Evolutionary conservation across 768 basidiomycete species (phyloP), one percentile per base, ranked within the genome.

Genomic region (Tylopilus vinaceipallidus): DNA sequence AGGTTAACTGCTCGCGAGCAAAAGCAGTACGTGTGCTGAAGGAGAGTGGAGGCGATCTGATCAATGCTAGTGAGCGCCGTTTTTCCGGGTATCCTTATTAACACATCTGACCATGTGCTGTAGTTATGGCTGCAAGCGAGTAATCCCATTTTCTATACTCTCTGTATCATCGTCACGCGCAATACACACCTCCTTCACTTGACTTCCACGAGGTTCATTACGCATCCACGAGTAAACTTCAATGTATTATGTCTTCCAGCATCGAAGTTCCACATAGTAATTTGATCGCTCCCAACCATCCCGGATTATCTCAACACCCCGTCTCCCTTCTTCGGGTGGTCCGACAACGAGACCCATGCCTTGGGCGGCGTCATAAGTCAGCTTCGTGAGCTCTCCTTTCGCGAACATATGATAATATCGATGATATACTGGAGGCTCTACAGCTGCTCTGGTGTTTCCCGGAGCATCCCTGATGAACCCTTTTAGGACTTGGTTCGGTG

Each of bases 391-490:
- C 68, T 99, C 97, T 17, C 86, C 89, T 36, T 81, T 73, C 0
- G 82, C 78, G 63, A 98, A 99, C 80, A 99, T 89, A 66, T 99
- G 97, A 64, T 99, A 99, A 64, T 97, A 99, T 47, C 97, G 79
- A 63, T 93, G 84, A 71, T 82, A 89, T 4, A 88, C 75, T 54
- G 79, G 39, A 29, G 36, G 30, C 19, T 39, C 53, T 2, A 12
- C 13, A 6, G 11, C 59, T 50, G 36, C 42, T 53, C n/a, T 48
- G 19, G 42, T 34, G 13, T 43, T 36, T 37, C 6, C 20, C 6
- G 1, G 3, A 13, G 42, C 19, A 14, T 27, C 35, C 32, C 37
- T 47, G 24, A 22, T 14, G 33, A 14, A 30, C 13, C 41, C 42
- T 38, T 43, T 61, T 49, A 45, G 51, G 35, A 33, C 41, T 53